A percentile compares a stretch with the other conserved stretches of the same genome.
Evolutionary conservation across 1,284 basidiomycete genomes (phyloP).

Genomic region (Malassezia japonica): DNA sequence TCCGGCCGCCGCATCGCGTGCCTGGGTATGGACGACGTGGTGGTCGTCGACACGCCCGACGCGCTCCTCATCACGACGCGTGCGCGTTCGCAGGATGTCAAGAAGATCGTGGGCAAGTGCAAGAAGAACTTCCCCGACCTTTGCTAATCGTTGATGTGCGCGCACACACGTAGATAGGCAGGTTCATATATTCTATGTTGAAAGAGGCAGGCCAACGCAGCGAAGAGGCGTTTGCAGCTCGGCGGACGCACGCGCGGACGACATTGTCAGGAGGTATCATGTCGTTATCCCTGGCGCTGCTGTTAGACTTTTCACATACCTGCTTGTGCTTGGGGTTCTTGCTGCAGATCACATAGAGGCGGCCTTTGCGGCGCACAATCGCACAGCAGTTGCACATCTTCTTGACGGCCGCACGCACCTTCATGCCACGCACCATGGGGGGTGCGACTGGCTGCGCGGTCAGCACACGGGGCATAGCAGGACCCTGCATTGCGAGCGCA

Average conservation of each 20-base stretch:
- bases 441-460: constrained; percentile 15
- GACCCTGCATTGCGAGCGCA: constrained; percentile 14
- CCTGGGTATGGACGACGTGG: constrained; percentile 47
- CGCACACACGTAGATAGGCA: background rate
- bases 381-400: constrained; percentile 50
- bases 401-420: constrained; percentile 89
- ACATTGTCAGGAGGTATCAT: constrained; percentile 1
- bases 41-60: constrained; percentile 46
- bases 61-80: constrained; percentile 45
- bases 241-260: too few species aligned
- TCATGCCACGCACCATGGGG: constrained; percentile 64
- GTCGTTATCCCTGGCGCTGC: constrained; percentile 15
- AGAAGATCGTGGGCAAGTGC: constrained; percentile 44
- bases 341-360: constrained; percentile 83
- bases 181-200: background rate
- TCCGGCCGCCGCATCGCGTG: constrained; percentile 42
- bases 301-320: constrained; percentile 55
- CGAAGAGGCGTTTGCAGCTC: too few species aligned
- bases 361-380: constrained; percentile 62
- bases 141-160: too few species aligned
- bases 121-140: constrained; percentile 41
- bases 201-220: background rate
- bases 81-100: constrained; percentile 45
- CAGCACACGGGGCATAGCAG: constrained; percentile 7
- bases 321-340: constrained; percentile 97